Evolutionary conservation across 306 rosid species (phyloP), one percentile per base, ranked within the genome.

Genomic region (Inga laurina): DNA sequence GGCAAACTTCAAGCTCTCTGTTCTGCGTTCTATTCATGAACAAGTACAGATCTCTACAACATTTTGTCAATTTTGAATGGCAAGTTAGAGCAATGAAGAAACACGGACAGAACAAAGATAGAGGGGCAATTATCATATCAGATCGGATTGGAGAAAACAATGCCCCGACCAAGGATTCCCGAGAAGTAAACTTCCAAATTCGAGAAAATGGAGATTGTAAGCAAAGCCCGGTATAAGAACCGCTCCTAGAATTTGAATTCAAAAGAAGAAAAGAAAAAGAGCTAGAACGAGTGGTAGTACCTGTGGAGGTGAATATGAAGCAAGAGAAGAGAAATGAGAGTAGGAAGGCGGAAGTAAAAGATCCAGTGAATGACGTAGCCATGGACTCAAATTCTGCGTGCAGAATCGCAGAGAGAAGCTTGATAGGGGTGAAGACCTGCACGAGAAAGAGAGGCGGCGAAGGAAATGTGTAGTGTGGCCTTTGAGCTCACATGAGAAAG

Each of bases 251-350:
- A 46, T 45, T 6, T 3, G 12, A 27, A 62, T 8, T 1, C 5
- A 62, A 27, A 62, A 1, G 3, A 59, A 10, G 12, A 22, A 2
- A 82, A 68, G 51, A 35, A 13, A 35, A 48, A 43, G 24, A 19
- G 21, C 24, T 64, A 64, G 61, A 66, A 39, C 3, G 1, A 78
- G 65, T 39, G 16, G 3, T 21, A 39, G 46, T 70, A 95, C 99
- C 99, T 57, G 92, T 93, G 49, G 92, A 84, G 91, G 90, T 92
- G 82, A 93, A 96, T 85, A 86, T 77, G 88, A 81, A 86, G 90
- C 86, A 88, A 52, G 89, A 88, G 19, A 92, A 79, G 71, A 92
- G 66, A 1, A 93, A 75, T 35, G 89, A 27, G 27, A 93, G 87
- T 49, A 91, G 64, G 78, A 89, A 8, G 81, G 87, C 35, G 4